Evolutionary conservation across 345 rosid species (phyloP), one percentile per base, ranked within the genome.

Genomic region (Durio zibethinus): DNA sequence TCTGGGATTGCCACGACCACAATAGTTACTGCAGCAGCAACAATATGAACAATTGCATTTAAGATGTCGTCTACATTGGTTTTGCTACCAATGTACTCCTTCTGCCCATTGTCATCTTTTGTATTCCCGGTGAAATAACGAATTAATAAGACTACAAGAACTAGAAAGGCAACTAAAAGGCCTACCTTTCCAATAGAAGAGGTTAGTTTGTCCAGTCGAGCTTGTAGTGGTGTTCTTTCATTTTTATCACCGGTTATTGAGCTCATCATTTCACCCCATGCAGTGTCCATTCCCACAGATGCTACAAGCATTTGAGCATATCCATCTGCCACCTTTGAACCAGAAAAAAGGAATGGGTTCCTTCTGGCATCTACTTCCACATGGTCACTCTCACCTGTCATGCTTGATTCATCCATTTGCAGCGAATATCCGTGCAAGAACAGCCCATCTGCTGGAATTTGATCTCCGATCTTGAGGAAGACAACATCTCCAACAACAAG

Each of bases 1-100:
- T 88, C 92, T 10, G 97, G 92, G 52, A 91, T 87, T 59, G 94
- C 97, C 62, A 87, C 96, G 23, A 90, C 92, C 43, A 90, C 89
- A 65, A 90, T 91, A 69, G 93, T 90, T 68, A 88, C 92, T 33
- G 94, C 92, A 75, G 84, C 87, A 2, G 97, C 81, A 57, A 91
- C 78, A 9, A 91, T 85, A 48, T 72, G 79, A 65, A 90, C 87
- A 7, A 91, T 84, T 1, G 85, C 81, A 77, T 80, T 88, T 7
- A 90, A 59, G 7, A 88, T 78, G 42, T 84, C 77, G 67, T 88
- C 87, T 20, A 70, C 15, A 36, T 80, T 75, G 40, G 92, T 84
- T 25, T 79, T 78, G 79, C 88, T 65, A 12, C 88, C 83, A 10
- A n/a, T 68, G 76, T 83, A 90, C 73, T 86, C 89, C 75, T 6